Percentiles rank a stretch among this genome's conserved stretches.
Evolutionary conservation across 2,329 filamentous ascomycete genomes (phyloP).

Genomic region (Pseudogymnoascus sp.): DNA sequence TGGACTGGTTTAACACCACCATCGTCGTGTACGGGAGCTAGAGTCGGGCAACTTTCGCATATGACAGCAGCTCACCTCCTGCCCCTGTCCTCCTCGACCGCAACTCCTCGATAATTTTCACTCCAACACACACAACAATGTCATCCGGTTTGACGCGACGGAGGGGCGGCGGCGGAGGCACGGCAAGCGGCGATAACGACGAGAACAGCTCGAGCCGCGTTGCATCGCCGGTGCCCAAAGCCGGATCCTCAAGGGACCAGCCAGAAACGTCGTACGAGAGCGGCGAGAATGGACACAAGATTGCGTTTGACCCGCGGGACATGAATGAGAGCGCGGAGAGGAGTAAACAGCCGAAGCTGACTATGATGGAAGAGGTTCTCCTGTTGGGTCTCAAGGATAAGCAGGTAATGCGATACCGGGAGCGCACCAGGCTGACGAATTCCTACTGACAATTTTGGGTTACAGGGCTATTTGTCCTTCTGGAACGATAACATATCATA

Average conservation of each 20-base stretch:
- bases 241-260: slow-evolving; percentile 49
- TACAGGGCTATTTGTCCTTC: slow-evolving; percentile 91
- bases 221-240: slow-evolving; percentile 54
- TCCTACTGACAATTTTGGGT: slow-evolving; percentile 3
- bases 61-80: slow-evolving; percentile 4
- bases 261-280: slow-evolving; percentile 82
- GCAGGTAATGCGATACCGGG: slow-evolving; percentile 55
- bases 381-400: slow-evolving; percentile 96
- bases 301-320: slow-evolving; percentile 93
- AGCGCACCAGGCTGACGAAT: slow-evolving; percentile 8
- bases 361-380: slow-evolving; percentile 96
- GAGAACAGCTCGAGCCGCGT: slow-evolving; percentile 57
- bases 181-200: slow-evolving; percentile 46
- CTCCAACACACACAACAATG: slow-evolving; percentile 22
- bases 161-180: slow-evolving; percentile 57
- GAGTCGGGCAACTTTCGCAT: slow-evolving; percentile 6
- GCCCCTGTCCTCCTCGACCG: slow-evolving; percentile 2
- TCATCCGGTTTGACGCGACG: slow-evolving; percentile 52
- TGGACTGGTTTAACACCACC: not conserved
- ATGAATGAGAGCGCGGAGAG: slow-evolving; percentile 94
- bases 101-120: slow-evolving; percentile 7
- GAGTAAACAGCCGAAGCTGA: slow-evolving; percentile 96
- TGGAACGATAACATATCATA: slow-evolving; percentile 99
- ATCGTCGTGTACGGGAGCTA: slow-evolving; percentile 6
- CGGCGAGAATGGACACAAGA: slow-evolving; percentile 95